Base-by-base conservation (phyloP, 1,139 yeast genomes). In the Pichia cactophila region DNA sequence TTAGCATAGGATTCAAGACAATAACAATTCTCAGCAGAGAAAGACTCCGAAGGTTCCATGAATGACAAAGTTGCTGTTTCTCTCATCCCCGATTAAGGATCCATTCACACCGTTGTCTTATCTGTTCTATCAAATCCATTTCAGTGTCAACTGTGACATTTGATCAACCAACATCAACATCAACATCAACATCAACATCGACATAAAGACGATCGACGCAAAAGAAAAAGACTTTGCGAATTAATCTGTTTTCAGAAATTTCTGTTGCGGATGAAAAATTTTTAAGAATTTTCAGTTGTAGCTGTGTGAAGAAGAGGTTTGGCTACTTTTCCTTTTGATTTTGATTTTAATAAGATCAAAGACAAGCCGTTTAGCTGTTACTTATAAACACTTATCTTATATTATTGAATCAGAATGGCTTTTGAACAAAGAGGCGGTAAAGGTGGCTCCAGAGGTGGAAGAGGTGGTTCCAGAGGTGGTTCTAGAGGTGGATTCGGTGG, bases 401-500 rank as follows among this genome's bases (percentile, higher is more conserved):
- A 41, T 41, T 17, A 41, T 26, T 16, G 35, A 41, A 41, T 29
- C 28, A 57, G 43, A 56, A 62, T 62, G 66, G 61, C 63, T 55
- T 60, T 59, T 49, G 62, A 48, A 55, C 63, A 57, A 60, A 41
- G 51, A 33, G 51, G 54, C 12, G 48, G 52, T 16, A 35, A 23
- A 39, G 17, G 41, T 7, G 41, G 41, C 29, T 16, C 26, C 7
- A 37, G 40, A 37, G 40, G 45, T 16, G 48, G 51, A 28, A 46
- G 49, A 31, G 52, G 55, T 28, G 52, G 36, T n/a, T 33, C 43
- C 11, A 41, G 55, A 26, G 50, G 54, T 43, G 50, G 50, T 16
- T 29, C 38, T 11, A 36, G 53, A n/a, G 53, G 55, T 5, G 48
- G 69, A 47, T 66, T 68, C 39, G 59, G 70, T 42, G 67, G 73